phyloP scores from a whole-genome alignment of 129 eudicot species.

The Chrysanthemum makinoi region DNA sequence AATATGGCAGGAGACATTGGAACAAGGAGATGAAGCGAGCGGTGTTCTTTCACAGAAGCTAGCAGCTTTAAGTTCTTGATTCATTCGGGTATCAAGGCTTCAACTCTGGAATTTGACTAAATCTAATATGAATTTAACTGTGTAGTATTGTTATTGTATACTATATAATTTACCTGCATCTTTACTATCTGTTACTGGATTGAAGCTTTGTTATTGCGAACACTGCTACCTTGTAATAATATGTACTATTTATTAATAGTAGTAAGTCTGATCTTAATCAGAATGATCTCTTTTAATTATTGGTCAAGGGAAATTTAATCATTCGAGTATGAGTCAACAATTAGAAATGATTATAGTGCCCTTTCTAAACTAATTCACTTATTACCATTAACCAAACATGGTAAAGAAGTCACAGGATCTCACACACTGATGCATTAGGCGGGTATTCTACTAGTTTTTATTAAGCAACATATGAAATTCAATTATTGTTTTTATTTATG shows the following conservation, averaged over 20 bases:
- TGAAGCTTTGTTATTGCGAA: conserved; percentile 25
- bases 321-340: not conserved
- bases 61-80: conserved; percentile 42
- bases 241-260: conserved; percentile 14
- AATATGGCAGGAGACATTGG: conserved; percentile 34
- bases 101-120: conserved; percentile 9
- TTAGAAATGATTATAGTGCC: too few species aligned
- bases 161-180: conserved; percentile 13
- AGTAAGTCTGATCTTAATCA: not conserved
- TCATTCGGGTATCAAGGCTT: conserved; percentile 10
- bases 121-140: conserved; percentile 16
- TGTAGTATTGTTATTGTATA: conserved; percentile 20
- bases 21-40: conserved; percentile 44
- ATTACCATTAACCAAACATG: too few species aligned
- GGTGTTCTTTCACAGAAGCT: conserved; percentile 52
- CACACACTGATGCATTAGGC: too few species aligned
- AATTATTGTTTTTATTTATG: too few species aligned
- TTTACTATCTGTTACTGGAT: conserved; percentile 17
- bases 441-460: too few species aligned
- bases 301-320: not conserved
- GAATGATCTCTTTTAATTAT: not conserved
- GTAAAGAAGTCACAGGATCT: too few species aligned
- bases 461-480: too few species aligned
- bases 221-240: conserved; percentile 22
- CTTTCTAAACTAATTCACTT: too few species aligned